Evolutionary conservation across 2,329 filamentous ascomycete genomes (phyloP).

Genomic region (Immersiporthe knoxdaviesiana): DNA sequence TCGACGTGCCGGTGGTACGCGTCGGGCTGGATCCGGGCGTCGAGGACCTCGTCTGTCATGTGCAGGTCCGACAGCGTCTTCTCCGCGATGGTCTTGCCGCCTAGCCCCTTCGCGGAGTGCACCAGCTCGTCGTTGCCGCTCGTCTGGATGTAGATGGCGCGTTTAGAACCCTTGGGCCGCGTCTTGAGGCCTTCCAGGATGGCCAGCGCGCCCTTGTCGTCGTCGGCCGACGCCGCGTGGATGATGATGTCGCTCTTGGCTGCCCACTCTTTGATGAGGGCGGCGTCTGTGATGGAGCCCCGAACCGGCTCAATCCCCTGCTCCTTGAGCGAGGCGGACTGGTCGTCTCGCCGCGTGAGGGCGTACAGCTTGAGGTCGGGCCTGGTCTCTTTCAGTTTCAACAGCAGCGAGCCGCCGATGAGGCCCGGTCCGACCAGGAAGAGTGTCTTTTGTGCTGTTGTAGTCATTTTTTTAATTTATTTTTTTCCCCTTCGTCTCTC

Average conservation of each 20-base stretch:
- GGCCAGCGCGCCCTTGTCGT: conserved; percentile 22
- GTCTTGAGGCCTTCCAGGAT: conserved; percentile 27
- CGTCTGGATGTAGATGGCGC: conserved; percentile 30
- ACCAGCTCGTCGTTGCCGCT: conserved; percentile 30
- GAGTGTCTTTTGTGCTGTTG: conserved; percentile 23
- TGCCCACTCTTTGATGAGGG: conserved; percentile 25
- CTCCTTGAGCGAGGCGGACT: conserved; percentile 23
- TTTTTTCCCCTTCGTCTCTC: background rate
- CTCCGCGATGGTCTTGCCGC: conserved; percentile 12
- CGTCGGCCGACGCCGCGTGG: conserved; percentile 27
- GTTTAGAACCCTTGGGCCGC: conserved; percentile 18
- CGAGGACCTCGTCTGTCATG: conserved; percentile 25
- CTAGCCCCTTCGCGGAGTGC: conserved; percentile 18
- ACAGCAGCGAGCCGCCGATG: conserved; percentile 26
- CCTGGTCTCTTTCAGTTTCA: conserved; percentile 23
- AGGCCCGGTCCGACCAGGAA: conserved; percentile 28
- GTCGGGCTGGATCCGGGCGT: conserved; percentile 22
- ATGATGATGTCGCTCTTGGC: conserved; percentile 28
- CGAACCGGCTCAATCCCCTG: conserved; percentile 25
- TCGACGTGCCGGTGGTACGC: conserved; percentile 29
- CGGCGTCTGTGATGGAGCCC: conserved; percentile 20
- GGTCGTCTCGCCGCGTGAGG: conserved; percentile 27
- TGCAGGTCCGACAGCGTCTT: conserved; percentile 27
- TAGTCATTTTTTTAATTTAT: background rate
- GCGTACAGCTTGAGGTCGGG: conserved; percentile 27